Evolutionary conservation across 192 early-diverging fungal species (phyloP), one percentile per base, ranked within the genome.

Genomic region (Backusella morwellensis): DNA sequence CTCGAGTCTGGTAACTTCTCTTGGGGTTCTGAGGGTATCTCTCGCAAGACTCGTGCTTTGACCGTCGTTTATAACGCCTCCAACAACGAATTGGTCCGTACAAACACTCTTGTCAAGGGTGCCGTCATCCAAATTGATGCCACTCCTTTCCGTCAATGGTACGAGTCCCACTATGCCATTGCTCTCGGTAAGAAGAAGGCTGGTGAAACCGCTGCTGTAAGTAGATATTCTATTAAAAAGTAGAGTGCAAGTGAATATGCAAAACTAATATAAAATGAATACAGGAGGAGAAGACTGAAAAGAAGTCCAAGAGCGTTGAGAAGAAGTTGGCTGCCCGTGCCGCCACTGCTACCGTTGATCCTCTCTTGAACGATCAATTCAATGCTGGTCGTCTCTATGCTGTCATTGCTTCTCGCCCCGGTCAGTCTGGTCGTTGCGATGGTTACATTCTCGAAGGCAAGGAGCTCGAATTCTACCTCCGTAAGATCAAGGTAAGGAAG

Each of bases 21-120:
- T 66, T 99, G 98, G 98, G 97, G 92, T 82, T 97, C 97, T 34
- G 96, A 99, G 89, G 85, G 94, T 72, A 85, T 93, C 88, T 94
- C 98, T 80, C 94, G 93, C 90, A 98, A 97, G 93, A 93, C 95
- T 80, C 95, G 98, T 92, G 93, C 97, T 80, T 88, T 98, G 82
- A 86, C 88, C 70, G 98, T 99, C 81, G 93, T 94, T 76, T 99
- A 98, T 94, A 99, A 99, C 89, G 92, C 98, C 78, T 96, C 98
- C 87, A 98, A 98, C 95, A 99, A 99, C 94, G 98, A 99, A 90
- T 91, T 99, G 82, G 98, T 99, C 87, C 96, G 98, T 84, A 99
- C 98, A 88, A 97, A 97, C 93, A 99, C 98, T 70, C 89, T 99
- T 52, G 98, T 99, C 68, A 99, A 99, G 94, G 95, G 96, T 79